Conservation (phyloP, 1,284 basidiomycete genomes). For the Leucoagaricus sp. region DNA sequence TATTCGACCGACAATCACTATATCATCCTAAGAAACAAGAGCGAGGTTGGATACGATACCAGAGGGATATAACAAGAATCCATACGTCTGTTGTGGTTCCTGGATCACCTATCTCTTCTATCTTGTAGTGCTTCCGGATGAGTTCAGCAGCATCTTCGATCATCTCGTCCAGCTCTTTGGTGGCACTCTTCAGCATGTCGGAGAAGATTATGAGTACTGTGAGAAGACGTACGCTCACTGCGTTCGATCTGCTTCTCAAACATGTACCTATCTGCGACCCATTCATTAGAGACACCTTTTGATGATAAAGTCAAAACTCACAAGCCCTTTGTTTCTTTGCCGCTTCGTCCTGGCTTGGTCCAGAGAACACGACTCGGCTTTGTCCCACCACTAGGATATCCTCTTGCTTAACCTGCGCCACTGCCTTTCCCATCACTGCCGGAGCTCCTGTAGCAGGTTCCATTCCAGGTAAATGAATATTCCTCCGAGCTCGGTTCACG, state of each 20-base stretch:
- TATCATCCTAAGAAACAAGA: constrained; percentile 55
- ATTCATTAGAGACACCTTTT: neutral
- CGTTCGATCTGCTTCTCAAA: constrained; percentile 86
- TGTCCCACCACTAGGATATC: constrained; percentile 23
- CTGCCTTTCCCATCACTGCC: constrained; percentile 10
- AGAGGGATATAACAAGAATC: constrained; percentile 4
- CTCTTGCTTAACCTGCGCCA: constrained; percentile 37
- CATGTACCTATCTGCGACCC: constrained; percentile 81
- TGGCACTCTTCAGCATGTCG: constrained; percentile 2
- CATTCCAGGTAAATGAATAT: constrained; percentile 16
- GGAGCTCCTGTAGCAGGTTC: constrained; percentile 6
- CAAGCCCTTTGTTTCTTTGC: constrained; percentile 52
- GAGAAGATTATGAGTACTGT: neutral
- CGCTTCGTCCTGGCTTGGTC: constrained; percentile 43
- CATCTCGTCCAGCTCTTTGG: constrained; percentile 73
- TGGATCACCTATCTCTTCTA: constrained; percentile 80
- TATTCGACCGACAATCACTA: constrained; percentile 82
- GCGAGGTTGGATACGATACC: neutral
- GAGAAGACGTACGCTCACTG: constrained; percentile 62
- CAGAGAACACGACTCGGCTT: constrained; percentile 35
- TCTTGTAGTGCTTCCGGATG: constrained; percentile 68
- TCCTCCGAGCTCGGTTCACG: constrained; percentile 35
- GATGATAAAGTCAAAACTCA: constrained; percentile 37
- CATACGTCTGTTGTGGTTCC: constrained; percentile 69
- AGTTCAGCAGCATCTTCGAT: constrained; percentile 84